Base-by-base conservation (phyloP, 2,329 filamentous ascomycete genomes). In the Claviceps sp. region DNA sequence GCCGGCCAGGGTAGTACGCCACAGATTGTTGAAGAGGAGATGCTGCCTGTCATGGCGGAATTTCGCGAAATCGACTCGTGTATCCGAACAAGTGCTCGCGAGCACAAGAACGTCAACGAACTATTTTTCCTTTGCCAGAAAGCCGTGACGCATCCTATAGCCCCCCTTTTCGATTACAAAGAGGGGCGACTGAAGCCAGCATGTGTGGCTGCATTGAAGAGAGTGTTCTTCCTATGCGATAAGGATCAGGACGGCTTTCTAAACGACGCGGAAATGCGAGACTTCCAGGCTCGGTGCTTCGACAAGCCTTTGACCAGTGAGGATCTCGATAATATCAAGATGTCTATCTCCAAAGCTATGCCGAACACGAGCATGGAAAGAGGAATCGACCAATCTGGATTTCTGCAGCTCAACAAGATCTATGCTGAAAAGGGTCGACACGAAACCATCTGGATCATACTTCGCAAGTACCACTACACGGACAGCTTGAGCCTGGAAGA, bases 11-110 rank as follows among this genome's bases (percentile, higher is more conserved):
- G 81, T 43, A 86, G 77, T 54, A 88, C 88, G 8, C 78, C 88
- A 0, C 88, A 95, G 65, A 85, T 95, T 8, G 81, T 95, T 46
- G 87, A 95, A 62, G 93, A 97, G 66, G 93, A 98, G 71, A 96
- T 98, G 88, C 75, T 97, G 37, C 93, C 93, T 0, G 84, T 98
- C 58, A 96, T 98, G 93, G 85, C 87, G 55, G 93, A 98, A 70
- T 98, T 97, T 70, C 91, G 95, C 64, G 93, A 97, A 68, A 96
- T 98, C 57, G 93, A 98, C 66, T 95, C 90, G 0, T 98, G 93
- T 69, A 97, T 98, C 64, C 81, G 93, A 52, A 89, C 90, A 8
- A 97, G 90, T 67, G 89, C 91, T 20, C 82, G 88, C 60, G 88
- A 95, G 62, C 88, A 95, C 63, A 83, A 85, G 60, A 96, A 96